Base-by-base conservation (phyloP, 2,329 filamentous ascomycete genomes). In the Westerdykella sp. region DNA sequence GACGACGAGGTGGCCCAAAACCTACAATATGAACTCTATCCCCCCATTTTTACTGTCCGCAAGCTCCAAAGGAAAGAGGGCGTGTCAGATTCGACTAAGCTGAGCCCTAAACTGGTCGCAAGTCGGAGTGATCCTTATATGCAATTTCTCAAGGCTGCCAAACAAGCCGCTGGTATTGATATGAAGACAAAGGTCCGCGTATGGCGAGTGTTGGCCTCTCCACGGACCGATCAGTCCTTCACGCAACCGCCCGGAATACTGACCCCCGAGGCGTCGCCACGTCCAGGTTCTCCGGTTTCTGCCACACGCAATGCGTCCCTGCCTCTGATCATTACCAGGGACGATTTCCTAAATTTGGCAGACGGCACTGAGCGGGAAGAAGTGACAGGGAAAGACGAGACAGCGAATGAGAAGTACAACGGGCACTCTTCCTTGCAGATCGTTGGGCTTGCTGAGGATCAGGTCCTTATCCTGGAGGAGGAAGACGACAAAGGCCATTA, bases 381-480 rank as follows among this genome's bases (percentile, higher is more conserved):
- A 25, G 73, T 84, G 3, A 73, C 75, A 3, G 69, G 76, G 15
- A 74, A 77, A 34, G 91, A 97, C 62, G 74, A 83, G 38, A 93
- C 87, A 0, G 70, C 71, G 44, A 83, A 94, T 55, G 54, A 72
- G 2, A 89, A 88, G 30, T 91, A 86, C 67, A 95, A 94, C 53
- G 88, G 89, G 12, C 76, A 70, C 16, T 74, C 80, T 46, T 80
- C 78, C 1, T 68, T 96, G 38, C 77, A 79, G 34, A 70, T 80
- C 42, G 77, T 81, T 39, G 82, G 83, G 1, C 73, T 96, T 16
- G 78, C 76, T n/a, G 79, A 80, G 25, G 83, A 87, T 48, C 81
- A 87, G 57, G 80, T 83, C 3, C 75, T 96, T 39, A 80, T 95
- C n/a, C 71, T 97, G 5, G 91, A 97, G 62, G 88, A 95, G 63